These are phyloP conservation scores for Rhizopogon roseolus DNA, from an alignment of 768 basidiomycete genomes.

Conservation along the genomic window DNA sequence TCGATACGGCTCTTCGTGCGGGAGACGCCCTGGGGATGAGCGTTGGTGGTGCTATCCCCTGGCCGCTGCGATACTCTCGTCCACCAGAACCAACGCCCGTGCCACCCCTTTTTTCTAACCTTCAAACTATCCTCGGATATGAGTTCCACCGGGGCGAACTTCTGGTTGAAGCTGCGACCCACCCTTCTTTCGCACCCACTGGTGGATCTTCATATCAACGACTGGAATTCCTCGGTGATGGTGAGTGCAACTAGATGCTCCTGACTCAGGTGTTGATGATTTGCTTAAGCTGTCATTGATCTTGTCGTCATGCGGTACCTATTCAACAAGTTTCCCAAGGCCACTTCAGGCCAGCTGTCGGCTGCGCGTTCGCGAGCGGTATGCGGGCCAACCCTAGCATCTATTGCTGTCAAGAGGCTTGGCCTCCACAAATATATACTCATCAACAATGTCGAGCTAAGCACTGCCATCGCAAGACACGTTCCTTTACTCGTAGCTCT, in stretches of 20 bases:
- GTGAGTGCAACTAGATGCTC: conserved; percentile 37
- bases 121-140: conserved; percentile 70
- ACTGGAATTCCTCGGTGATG: conserved; percentile 86
- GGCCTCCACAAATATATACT: conserved; percentile 67
- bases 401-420: conserved; percentile 59
- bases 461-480: conserved; percentile 54
- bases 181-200: conserved; percentile 63
- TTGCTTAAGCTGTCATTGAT: conserved; percentile 56
- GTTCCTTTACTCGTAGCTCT: conserved; percentile 54
- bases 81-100: conserved; percentile 27
- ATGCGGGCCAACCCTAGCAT: conserved; percentile 70
- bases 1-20: conserved; percentile 57
- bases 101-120: conserved; percentile 42
- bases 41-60: conserved; percentile 68
- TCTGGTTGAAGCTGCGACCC: conserved; percentile 77
- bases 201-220: conserved; percentile 73
- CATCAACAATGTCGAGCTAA: conserved; percentile 65
- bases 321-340: conserved; percentile 60
- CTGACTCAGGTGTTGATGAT: conserved; percentile 6
- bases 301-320: conserved; percentile 70
- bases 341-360: conserved; percentile 75
- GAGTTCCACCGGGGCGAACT: conserved; percentile 58
- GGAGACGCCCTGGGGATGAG: conserved; percentile 65
- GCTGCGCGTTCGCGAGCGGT: conserved; percentile 67
- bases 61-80: conserved; percentile 54